These are phyloP conservation scores for Naumovozyma dairenensis DNA, from an alignment of 805 yeast species.

Conservation along the genomic window DNA sequence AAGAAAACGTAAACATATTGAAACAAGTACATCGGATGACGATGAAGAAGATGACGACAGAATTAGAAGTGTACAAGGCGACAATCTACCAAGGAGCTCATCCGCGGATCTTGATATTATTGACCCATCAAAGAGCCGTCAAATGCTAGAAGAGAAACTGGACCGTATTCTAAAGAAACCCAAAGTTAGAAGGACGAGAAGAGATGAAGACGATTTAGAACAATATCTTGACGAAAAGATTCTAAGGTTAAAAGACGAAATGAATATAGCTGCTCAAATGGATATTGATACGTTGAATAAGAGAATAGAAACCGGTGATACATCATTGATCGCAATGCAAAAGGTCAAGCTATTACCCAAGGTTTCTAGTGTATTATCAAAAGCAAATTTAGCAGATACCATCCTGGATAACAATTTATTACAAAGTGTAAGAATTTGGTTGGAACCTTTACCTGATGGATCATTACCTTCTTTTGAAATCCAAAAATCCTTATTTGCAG, in stretches of 20 bases:
- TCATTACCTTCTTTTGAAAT: constrained; percentile 96
- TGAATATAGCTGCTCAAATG: constrained; percentile 78
- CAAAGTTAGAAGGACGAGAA: constrained; percentile 49
- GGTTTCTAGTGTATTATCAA: constrained; percentile 65
- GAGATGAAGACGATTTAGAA: constrained; percentile 89
- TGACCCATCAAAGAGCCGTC: constrained; percentile 42
- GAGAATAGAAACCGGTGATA: constrained; percentile 33
- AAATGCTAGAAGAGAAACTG: constrained; percentile 71
- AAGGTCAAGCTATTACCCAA: constrained; percentile 73
- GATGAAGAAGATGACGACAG: constrained; percentile 9
- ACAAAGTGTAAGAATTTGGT: constrained; percentile 92
- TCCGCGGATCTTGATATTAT: constrained; percentile 9
- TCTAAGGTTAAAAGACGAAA: constrained; percentile 68
- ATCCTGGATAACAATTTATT: constrained; percentile 87
- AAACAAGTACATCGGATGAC: constrained; percentile 14
- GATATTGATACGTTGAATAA: constrained; percentile 47
- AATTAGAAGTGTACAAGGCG: constrained; percentile 6
- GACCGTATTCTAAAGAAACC: constrained; percentile 66
- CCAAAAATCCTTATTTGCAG: constrained; percentile 73
- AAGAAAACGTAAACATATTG: constrained; percentile 24
- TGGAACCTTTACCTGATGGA: constrained; percentile 96
- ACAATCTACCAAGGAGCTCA: constrained; percentile 3
- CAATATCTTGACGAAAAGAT: constrained; percentile 90
- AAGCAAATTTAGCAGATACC: constrained; percentile 81
- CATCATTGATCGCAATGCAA: constrained; percentile 35